Percentiles rank a stretch among this genome's conserved stretches.
These are phyloP conservation scores for Tetratostichococcus sp. DNA, from an alignment of 139 green algal species.

Conservation along the genomic window DNA sequence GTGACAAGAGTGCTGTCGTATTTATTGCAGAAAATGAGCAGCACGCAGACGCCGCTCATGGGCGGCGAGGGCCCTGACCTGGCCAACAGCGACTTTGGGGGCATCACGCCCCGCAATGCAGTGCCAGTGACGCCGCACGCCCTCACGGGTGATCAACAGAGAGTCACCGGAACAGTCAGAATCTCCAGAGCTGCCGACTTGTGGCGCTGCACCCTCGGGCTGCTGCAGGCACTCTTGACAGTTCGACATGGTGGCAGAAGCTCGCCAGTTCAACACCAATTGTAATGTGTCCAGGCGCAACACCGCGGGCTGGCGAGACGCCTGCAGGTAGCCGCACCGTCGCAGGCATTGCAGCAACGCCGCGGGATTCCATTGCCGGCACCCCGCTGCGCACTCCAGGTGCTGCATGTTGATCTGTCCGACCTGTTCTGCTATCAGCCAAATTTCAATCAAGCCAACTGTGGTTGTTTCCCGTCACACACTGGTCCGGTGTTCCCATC, in stretches of 20 bases:
- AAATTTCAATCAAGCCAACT: too few relatives aligned
- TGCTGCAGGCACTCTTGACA: too few relatives aligned
- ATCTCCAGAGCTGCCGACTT: too few relatives aligned
- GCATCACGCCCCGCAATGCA: slow-evolving; percentile 54
- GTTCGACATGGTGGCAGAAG: too few relatives aligned
- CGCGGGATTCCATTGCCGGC: slow-evolving; percentile 9
- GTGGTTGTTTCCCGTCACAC: too few relatives aligned
- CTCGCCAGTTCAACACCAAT: too few relatives aligned
- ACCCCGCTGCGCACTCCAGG: slow-evolving; percentile 5
- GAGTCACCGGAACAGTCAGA: too few relatives aligned
- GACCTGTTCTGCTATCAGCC: too few relatives aligned
- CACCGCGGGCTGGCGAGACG: slow-evolving; percentile 1
- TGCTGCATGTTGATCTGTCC: neutral
- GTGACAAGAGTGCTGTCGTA: neutral
- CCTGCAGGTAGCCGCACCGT: slow-evolving; percentile 22
- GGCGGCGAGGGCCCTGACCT: slow-evolving; percentile 85
- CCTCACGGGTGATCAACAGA: too few relatives aligned
- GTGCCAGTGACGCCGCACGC: slow-evolving; percentile 65
- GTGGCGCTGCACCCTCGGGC: too few relatives aligned
- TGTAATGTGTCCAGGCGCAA: too few relatives aligned
- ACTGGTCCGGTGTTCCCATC: too few relatives aligned
- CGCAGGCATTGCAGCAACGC: slow-evolving; percentile 32
- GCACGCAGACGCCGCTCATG: slow-evolving; percentile 77
- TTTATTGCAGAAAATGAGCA: neutral
- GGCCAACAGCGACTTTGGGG: slow-evolving; percentile 64